Evolutionary conservation across 352 stramenopile species (phyloP), one percentile per base, ranked within the genome.

Genomic region (Aphanomyces stellatus): DNA sequence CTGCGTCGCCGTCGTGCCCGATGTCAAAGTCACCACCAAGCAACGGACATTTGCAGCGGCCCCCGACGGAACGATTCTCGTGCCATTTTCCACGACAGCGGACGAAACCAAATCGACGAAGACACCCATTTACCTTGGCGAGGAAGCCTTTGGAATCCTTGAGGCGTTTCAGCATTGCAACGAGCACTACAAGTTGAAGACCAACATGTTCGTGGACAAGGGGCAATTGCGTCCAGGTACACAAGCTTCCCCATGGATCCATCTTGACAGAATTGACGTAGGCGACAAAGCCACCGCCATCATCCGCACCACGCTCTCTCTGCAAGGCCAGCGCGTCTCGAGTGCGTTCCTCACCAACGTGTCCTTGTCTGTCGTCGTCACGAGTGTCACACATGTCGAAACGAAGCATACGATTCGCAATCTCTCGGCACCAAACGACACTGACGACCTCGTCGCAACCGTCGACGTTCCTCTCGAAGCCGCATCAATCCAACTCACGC

Each of bases 211-310:
- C 51, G 76, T 87, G 22, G 80, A 88, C 51, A 59, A 19, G 4
- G 78, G 87, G 51, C 78, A 88, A 53, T 71, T 88, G 28, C 53
- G 81, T 43, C 76, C 80, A 49, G 78, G 76, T 28, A 68, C 56
- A 71, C 69, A 8, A 74, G 74, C 2, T 72, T 75, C 19, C 56
- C 84, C 17, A 27, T 24, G 78, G 28, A 71, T 63, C 25, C 65
- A 51, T 15, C 76, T 75, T 27, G 22, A 65, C 27, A 17, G 8
- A 41, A 22, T 53, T 60, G 49, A 56, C 24, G 41, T 60, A 55
- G 60, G 46, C 8, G 63, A 17, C 13, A 41, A 40, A 37, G 25
- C n/a, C 7, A 62, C 11, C 33, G 49, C 57, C 8, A 13, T 67
- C 1, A 25, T 60, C 48, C 60, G 60, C 10, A 51, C 15, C n/a